Percentiles rank a stretch among this genome's conserved stretches.
Evolutionary conservation across 129 eudicot species (phyloP).

Genomic region (Kitagawia praeruptora): DNA sequence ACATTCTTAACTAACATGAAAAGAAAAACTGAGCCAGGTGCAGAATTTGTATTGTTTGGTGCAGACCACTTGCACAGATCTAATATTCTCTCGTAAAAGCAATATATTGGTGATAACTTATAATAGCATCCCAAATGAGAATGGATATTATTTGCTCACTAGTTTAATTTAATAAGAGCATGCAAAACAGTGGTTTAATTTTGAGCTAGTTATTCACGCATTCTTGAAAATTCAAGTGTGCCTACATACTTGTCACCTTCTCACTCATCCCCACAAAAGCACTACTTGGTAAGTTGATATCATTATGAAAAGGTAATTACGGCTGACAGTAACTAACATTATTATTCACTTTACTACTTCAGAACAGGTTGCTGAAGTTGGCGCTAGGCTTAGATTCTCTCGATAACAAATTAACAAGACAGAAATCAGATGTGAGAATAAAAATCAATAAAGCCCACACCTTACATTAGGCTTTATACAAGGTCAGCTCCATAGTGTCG

Average conservation of each 20-base stretch:
- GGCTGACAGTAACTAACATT: neutral
- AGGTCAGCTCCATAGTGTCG: no score
- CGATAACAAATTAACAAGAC: neutral
- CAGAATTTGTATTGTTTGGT: neutral
- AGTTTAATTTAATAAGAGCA: no score
- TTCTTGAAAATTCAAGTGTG: neutral
- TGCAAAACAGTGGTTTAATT: neutral
- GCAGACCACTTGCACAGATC: neutral
- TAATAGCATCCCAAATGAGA: neutral
- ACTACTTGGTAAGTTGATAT: neutral
- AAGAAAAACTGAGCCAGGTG: neutral
- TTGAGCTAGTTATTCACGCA: neutral
- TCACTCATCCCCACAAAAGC: neutral
- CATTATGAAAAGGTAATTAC: neutral
- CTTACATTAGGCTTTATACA: no score
- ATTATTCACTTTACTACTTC: neutral
- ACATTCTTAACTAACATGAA: neutral
- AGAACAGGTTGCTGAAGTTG: neutral
- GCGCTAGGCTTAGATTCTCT: neutral
- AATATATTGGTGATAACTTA: neutral
- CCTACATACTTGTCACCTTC: neutral
- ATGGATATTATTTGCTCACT: neutral
- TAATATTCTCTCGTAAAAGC: neutral
- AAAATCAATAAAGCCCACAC: neutral
- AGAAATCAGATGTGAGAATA: neutral